Evolutionary conservation across 1,284 basidiomycete species (phyloP).

Genomic region (Stereum hirsutum): DNA sequence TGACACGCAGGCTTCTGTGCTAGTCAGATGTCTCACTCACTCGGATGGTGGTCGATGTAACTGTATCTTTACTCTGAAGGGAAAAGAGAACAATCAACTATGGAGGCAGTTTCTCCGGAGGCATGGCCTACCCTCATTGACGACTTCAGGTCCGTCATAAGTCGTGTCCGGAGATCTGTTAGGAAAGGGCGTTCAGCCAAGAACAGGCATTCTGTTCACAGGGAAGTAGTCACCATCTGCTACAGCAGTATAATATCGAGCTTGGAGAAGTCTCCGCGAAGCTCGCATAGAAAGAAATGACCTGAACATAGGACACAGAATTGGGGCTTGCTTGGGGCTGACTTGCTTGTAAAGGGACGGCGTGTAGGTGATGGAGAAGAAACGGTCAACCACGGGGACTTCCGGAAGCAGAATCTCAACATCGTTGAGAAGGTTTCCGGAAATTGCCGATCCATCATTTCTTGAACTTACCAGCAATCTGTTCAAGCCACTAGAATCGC

Average conservation of each 20-base stretch:
- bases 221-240: background rate
- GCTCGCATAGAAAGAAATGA: too few relatives aligned
- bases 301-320: too few relatives aligned
- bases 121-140: slow-evolving; percentile 9
- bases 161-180: slow-evolving; percentile 35
- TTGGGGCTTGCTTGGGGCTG: too few relatives aligned
- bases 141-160: slow-evolving; percentile 36
- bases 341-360: too few relatives aligned
- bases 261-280: background rate
- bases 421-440: too few relatives aligned
- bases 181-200: background rate
- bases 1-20: background rate
- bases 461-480: too few relatives aligned
- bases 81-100: background rate
- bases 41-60: slow-evolving; percentile 49
- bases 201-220: too few relatives aligned
- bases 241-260: background rate
- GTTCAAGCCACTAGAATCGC: too few relatives aligned
- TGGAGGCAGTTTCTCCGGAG: background rate
- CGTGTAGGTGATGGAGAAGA: too few relatives aligned
- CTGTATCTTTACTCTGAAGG: slow-evolving; percentile 40
- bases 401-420: too few relatives aligned
- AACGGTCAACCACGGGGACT: too few relatives aligned
- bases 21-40: slow-evolving; percentile 27
- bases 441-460: too few relatives aligned